These are phyloP conservation scores for Russula sp. DNA, from an alignment of 768 basidiomycete species.

Conservation along the genomic window DNA sequence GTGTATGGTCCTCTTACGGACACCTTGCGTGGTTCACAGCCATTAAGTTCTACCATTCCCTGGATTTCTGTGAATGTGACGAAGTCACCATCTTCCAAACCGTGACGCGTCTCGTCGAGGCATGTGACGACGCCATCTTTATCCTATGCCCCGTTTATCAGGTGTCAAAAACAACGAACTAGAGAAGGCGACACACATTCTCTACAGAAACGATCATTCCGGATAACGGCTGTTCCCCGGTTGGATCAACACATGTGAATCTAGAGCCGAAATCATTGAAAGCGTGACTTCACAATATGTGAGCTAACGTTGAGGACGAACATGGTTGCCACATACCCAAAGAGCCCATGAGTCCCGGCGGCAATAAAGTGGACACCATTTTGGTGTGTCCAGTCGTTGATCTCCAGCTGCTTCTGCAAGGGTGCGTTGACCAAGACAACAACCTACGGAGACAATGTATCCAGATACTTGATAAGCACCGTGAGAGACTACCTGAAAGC, in stretches of 20 bases:
- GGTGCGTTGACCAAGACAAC: conserved; percentile 82
- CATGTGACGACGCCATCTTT: conserved; percentile 92
- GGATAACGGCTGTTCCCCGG: conserved; percentile 88
- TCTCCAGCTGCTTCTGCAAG: conserved; percentile 80
- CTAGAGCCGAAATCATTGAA: conserved; percentile 97
- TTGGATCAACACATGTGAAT: conserved; percentile 95
- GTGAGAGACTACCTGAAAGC: conserved; percentile 66
- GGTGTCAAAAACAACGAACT: not conserved
- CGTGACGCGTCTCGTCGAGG: conserved; percentile 94
- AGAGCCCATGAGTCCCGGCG: conserved; percentile 87
- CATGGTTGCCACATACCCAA: conserved; percentile 56
- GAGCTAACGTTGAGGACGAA: conserved; percentile 10
- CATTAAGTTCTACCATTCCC: conserved; percentile 90
- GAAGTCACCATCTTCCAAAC: conserved; percentile 97
- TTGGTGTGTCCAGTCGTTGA: conserved; percentile 90
- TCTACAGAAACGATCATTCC: conserved; percentile 97
- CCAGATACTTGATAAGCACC: not conserved
- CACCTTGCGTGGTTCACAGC: conserved; percentile 85
- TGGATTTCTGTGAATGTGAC: conserved; percentile 95
- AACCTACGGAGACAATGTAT: conserved; percentile 43
- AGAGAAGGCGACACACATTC: conserved; percentile 44
- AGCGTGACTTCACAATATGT: conserved; percentile 52
- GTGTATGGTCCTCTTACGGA: conserved; percentile 97
- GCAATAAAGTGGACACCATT: conserved; percentile 90
- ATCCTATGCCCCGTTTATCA: conserved; percentile 43